phyloP scores from a whole-genome alignment of 1,284 basidiomycete species.

The Hemileia vastatrix region DNA sequence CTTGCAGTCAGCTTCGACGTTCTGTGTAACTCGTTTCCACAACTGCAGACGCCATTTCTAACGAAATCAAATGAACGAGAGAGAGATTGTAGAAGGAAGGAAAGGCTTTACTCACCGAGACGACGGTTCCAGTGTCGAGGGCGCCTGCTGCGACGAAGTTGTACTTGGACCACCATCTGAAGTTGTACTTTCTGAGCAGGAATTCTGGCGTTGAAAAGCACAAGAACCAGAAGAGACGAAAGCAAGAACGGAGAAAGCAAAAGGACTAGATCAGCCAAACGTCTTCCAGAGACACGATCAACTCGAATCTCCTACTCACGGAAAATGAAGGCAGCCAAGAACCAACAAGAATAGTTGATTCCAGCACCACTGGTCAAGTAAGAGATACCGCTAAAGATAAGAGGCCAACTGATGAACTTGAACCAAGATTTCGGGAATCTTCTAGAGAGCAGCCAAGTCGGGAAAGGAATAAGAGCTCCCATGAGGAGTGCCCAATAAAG shows the following conservation, averaged over 20 bases:
- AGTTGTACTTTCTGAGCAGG: slow-evolving; percentile 63
- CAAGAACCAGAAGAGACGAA: slow-evolving; percentile 10
- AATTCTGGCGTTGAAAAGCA: slow-evolving; percentile 57
- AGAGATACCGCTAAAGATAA: slow-evolving; percentile 68
- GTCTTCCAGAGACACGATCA: too few relatives aligned
- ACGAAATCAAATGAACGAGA: neutral
- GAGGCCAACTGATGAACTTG: slow-evolving; percentile 69
- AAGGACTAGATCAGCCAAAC: neutral
- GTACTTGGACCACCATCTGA: slow-evolving; percentile 93
- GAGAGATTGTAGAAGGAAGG: slow-evolving; percentile 63
- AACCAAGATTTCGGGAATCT: slow-evolving; percentile 62
- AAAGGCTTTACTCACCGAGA: slow-evolving; percentile 69
- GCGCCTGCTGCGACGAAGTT: slow-evolving; percentile 58
- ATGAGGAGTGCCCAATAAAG: slow-evolving; percentile 68
- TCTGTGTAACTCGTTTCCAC: too few relatives aligned
- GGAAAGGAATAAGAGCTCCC: slow-evolving; percentile 68
- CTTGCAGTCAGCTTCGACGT: neutral
- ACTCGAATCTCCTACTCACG: slow-evolving; percentile 50
- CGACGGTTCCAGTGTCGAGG: slow-evolving; percentile 53
- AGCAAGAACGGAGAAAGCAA: neutral
- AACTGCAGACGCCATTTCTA: too few relatives aligned
- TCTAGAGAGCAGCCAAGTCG: slow-evolving; percentile 67
- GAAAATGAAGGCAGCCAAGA: slow-evolving; percentile 78
- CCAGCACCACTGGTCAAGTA: slow-evolving; percentile 79
- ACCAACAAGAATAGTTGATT: slow-evolving; percentile 89